A percentile compares a stretch with the other conserved stretches of the same genome.
phyloP scores from a whole-genome alignment of 2,329 filamentous ascomycete genomes.

The Zymoseptoria brevis region DNA sequence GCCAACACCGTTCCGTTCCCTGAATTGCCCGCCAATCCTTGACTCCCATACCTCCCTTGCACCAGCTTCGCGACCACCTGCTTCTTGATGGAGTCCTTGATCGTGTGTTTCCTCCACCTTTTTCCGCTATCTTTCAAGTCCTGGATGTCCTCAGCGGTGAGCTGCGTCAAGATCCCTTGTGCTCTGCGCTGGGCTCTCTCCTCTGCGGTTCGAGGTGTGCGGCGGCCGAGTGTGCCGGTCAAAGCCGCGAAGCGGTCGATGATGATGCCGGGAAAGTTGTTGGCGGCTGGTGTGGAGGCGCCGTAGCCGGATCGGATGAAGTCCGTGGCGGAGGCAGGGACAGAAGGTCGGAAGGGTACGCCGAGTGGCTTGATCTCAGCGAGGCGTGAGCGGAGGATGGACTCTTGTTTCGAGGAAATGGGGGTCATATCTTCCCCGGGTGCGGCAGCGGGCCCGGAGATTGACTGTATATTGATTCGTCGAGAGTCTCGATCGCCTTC shows the following conservation, averaged over 20 bases:
- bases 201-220: neutral
- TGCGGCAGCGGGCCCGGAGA: constrained; percentile 4
- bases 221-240: neutral
- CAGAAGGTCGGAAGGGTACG: constrained; percentile 2
- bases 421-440: neutral
- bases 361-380: constrained; percentile 3
- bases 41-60: neutral
- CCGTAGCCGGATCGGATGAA: constrained; percentile 15
- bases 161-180: neutral
- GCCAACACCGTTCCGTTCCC: neutral
- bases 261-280: constrained; percentile 18
- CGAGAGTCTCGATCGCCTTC: neutral
- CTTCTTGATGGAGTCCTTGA: neutral
- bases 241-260: constrained; percentile 14
- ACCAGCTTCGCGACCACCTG: neutral
- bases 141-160: neutral
- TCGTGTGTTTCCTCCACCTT: neutral
- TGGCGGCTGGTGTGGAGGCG: constrained; percentile 16
- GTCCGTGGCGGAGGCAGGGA: constrained; percentile 4
- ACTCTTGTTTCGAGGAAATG: neutral
- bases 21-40: neutral
- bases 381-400: neutral
- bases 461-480: neutral
- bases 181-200: neutral
- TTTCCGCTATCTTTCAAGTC: neutral